Evolutionary conservation across 345 rosid species (phyloP), one percentile per base, ranked within the genome.

Genomic region (Carallia pectinifolia): DNA sequence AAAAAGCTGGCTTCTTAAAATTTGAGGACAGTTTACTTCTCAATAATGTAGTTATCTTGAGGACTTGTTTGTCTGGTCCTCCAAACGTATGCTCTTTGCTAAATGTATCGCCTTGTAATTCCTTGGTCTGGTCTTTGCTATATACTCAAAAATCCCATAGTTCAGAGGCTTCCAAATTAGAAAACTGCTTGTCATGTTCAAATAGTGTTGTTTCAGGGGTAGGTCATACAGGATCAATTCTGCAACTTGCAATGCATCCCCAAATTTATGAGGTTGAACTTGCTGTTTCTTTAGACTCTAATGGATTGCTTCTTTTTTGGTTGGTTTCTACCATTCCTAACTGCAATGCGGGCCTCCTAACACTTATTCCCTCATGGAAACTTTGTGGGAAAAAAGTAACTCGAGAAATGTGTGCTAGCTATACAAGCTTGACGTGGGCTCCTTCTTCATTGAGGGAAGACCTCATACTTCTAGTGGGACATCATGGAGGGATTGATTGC

Each of bases 361-460:
- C 86, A 66, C 71, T 79, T 62, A 76, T 53, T 77, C 80, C 95
- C 62, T 50, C 84, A 6, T 89, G 95, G 97, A 87, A 78, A 70
- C 72, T 80, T 69, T 74, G 83, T 71, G 92, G 89, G 78, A 84
- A 85, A 75, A 79, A 86, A 71, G 78, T 44, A 64, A 84, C 79
- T 67, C 69, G 67, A 56, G 82, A 74, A 69, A 68, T 69, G 23
- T 78, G 74, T 64, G 68, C 77, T 29, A 82, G 80, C 77, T 89
- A 82, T 81, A 87, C 97, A 61, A 81, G 96, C 85, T 67, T 93
- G 81, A 82, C 80, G 54, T 93, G 98, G 98, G 96, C 90, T 71
- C 86, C 98, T 61, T 81, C 88, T 55, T 50, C 82, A 54, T 75
- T 82, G 75, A 72, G 72, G 74, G 86, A 83, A 65, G 91, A 89